A percentile compares a stretch with the other conserved stretches of the same genome.
phyloP scores from a whole-genome alignment of 169 alveolate species.

The Eimeria praecox region DNA sequence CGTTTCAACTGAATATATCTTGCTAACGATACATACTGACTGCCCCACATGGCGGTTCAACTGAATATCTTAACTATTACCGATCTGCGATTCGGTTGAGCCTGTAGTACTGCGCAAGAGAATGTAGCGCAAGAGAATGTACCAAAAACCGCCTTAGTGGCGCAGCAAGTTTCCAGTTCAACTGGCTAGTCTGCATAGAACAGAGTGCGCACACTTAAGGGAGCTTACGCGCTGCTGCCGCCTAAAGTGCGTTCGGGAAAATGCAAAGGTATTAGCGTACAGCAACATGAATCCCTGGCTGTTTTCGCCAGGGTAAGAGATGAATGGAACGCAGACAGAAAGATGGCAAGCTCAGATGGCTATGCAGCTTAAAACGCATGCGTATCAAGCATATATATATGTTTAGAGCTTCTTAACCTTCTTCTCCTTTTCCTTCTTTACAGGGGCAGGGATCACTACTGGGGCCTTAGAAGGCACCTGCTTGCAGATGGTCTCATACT shows the following conservation, averaged over 20 bases:
- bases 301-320: constrained; percentile 29
- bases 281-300: constrained; percentile 29
- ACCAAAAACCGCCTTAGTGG: background rate
- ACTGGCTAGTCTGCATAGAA: background rate
- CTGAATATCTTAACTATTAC: background rate
- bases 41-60: background rate
- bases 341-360: constrained; percentile 60
- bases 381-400: constrained; percentile 14
- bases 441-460: constrained; percentile 44
- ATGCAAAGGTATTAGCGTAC: background rate
- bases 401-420: constrained; percentile 52
- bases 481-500: constrained; percentile 75
- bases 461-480: constrained; percentile 62
- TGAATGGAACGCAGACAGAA: constrained; percentile 22
- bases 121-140: background rate
- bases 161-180: background rate
- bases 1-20: background rate
- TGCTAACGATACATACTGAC: background rate
- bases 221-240: constrained; percentile 22
- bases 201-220: background rate
- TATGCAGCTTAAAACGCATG: constrained; percentile 79
- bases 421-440: constrained; percentile 41
- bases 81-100: background rate
- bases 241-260: background rate
- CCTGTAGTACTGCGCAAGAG: background rate